Conservation (phyloP, 2,329 filamentous ascomycete species). For the Dactylella cylindrospora region DNA sequence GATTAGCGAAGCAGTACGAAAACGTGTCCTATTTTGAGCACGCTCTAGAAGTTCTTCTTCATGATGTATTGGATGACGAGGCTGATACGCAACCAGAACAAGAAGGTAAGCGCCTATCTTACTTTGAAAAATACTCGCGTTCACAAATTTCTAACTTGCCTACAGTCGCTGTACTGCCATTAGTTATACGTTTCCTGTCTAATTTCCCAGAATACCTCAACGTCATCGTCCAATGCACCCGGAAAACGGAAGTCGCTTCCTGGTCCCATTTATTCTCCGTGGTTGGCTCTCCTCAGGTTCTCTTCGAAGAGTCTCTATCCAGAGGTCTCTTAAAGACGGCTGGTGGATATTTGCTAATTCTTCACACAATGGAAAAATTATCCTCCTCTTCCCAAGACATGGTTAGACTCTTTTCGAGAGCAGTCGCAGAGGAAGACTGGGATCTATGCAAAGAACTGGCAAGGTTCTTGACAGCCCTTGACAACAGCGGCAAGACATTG, state of each 20-base stretch:
- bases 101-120: slow-evolving; percentile 65
- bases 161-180: slow-evolving; percentile 57
- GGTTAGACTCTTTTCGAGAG: slow-evolving; percentile 75
- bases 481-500: slow-evolving; percentile 79
- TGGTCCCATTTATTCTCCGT: slow-evolving; percentile 90
- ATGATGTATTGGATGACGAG: slow-evolving; percentile 91
- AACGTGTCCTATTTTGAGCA: slow-evolving; percentile 89
- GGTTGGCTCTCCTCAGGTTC: slow-evolving; percentile 81
- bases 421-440: slow-evolving; percentile 85
- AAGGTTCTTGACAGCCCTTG: slow-evolving; percentile 89
- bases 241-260: slow-evolving; percentile 91
- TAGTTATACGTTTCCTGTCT: slow-evolving; percentile 59
- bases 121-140: too few relatives aligned
- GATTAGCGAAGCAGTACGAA: slow-evolving; percentile 80
- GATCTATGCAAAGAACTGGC: slow-evolving; percentile 93
- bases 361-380: slow-evolving; percentile 78
- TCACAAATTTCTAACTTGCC: slow-evolving; percentile 55
- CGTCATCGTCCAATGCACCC: slow-evolving; percentile 92
- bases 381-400: slow-evolving; percentile 70
- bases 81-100: slow-evolving; percentile 71
- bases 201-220: slow-evolving; percentile 75
- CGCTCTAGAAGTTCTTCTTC: slow-evolving; percentile 84
- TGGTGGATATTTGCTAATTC: slow-evolving; percentile 89
- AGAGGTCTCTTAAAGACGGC: slow-evolving; percentile 89
- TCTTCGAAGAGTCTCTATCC: slow-evolving; percentile 89